Conservation (phyloP, 768 basidiomycete species). For the Lactarius vividus region DNA sequence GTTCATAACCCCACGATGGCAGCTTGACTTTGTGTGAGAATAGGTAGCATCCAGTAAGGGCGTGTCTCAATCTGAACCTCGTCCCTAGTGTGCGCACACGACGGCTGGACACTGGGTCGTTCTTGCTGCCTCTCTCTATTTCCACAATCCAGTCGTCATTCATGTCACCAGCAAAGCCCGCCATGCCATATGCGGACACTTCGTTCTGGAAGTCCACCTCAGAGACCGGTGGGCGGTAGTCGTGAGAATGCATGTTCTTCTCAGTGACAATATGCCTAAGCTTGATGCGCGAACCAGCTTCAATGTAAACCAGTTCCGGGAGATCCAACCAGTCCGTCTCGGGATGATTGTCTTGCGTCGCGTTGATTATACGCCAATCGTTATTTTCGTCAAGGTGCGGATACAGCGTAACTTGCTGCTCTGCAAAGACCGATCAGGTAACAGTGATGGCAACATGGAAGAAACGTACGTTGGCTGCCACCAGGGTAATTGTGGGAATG, state of each 20-base stretch:
- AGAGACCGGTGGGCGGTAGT: conserved; percentile 88
- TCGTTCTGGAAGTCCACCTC: conserved; percentile 99
- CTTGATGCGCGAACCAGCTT: conserved; percentile 67
- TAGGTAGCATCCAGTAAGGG: conserved; percentile 89
- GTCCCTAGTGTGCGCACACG: conserved; percentile 79
- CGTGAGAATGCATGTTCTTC: conserved; percentile 93
- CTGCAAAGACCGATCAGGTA: conserved; percentile 40
- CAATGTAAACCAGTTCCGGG: conserved; percentile 60
- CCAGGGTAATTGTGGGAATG: conserved; percentile 86
- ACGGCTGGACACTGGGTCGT: conserved; percentile 64
- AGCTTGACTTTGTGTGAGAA: conserved; percentile 98
- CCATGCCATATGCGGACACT: conserved; percentile 90
- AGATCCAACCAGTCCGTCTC: conserved; percentile 48
- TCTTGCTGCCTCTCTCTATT: conserved; percentile 64
- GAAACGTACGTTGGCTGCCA: conserved; percentile 79
- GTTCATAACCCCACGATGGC: conserved; percentile 96
- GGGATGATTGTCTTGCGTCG: conserved; percentile 46
- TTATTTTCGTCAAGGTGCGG: conserved; percentile 99
- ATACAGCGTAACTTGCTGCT: conserved; percentile 99
- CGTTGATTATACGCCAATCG: conserved; percentile 82
- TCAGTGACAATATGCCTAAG: conserved; percentile 77
- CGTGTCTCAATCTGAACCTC: conserved; percentile 78
- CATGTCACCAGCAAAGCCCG: conserved; percentile 80
- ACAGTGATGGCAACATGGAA: conserved; percentile 11
- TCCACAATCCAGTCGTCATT: conserved; percentile 95